These are phyloP conservation scores for Nephelium lappaceum DNA, from an alignment of 345 rosid genomes.

Conservation along the genomic window DNA sequence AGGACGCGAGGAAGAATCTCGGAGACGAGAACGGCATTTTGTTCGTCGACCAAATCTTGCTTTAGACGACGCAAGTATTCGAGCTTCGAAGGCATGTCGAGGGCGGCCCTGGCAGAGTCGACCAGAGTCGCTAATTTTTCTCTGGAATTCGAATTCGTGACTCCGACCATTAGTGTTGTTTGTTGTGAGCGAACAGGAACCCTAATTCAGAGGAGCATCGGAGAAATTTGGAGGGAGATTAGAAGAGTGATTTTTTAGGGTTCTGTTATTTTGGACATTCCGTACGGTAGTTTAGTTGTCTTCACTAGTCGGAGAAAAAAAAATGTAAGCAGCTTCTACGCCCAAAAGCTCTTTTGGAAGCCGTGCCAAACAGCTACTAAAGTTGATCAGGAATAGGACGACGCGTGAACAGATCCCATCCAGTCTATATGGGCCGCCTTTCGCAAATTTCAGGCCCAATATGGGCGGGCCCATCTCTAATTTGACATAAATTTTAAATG, in stretches of 20 bases:
- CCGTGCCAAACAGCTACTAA: no score
- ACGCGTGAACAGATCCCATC: not conserved
- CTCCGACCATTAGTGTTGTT: conserved; percentile 48
- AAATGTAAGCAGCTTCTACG: no score
- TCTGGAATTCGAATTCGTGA: conserved; percentile 49
- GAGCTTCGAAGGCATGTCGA: conserved; percentile 70
- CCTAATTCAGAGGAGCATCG: conserved; percentile 12
- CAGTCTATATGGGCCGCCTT: not conserved
- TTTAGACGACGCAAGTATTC: conserved; percentile 57
- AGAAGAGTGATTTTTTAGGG: not conserved
- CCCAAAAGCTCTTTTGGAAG: no score
- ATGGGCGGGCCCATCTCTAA: no score
- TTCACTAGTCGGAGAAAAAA: no score
- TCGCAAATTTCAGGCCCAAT: not conserved
- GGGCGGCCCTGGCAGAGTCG: conserved; percentile 58
- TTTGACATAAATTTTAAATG: no score
- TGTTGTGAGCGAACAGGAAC: not conserved
- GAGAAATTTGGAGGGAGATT: conserved; percentile 23
- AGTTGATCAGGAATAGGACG: not conserved
- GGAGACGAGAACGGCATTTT: conserved; percentile 42
- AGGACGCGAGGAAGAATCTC: conserved; percentile 76
- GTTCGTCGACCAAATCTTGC: conserved; percentile 49
- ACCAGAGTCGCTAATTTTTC: conserved; percentile 56
- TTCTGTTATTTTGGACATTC: conserved; percentile 4
- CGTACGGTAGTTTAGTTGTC: not conserved